Base-by-base conservation (phyloP, 2,329 filamentous ascomycete species). In the Fusarium scirpi region DNA sequence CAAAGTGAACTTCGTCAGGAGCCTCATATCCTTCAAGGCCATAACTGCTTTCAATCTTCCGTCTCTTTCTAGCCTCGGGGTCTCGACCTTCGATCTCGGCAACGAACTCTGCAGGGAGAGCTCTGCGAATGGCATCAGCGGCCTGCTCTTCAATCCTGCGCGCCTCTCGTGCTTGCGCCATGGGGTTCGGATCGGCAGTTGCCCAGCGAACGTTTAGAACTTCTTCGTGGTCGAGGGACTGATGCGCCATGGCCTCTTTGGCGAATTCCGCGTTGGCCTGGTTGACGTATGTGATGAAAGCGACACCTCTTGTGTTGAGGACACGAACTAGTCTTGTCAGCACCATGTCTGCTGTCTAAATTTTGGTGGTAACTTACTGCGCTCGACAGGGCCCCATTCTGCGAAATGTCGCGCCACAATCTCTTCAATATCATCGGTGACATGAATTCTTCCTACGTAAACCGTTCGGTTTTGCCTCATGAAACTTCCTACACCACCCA, bases 191-290 rank as follows among this genome's bases (percentile, higher is more conserved):
- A 78, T 99, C 96, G 9, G 94, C 92, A 0, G 96, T 99, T 44
- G 96, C 96, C 96, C 96, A 99, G 69, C 97, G 88, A 49, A 99
- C 94, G 80, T 99, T 99, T 27, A 99, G 83, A 24, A 98, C 91
- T 81, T 99, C 96, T 68, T 90, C 91, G 79, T 98, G 92, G 76
- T 99, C 96, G 29, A 99, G 85, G 1, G 90, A 89, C 82, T 99
- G 96, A 78, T 98, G 94, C 8, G 94, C 93, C 95, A 99, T 98
- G 1, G 96, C 93, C 80, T 97, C 94, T 78, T 95, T 95, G 6
- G 94, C 94, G 74, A 97, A 97, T 78, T 97, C 91, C 4, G 92
- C 91, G 74, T 96, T 97, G 44, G 92, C 91, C 77, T 97, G 93
- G 78, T 97, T 97, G 25, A 89, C 87, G 78, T 98, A 98, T 12